These are phyloP conservation scores for Coniochaeta sp. DNA, from an alignment of 2,329 filamentous ascomycete species.

Conservation along the genomic window DNA sequence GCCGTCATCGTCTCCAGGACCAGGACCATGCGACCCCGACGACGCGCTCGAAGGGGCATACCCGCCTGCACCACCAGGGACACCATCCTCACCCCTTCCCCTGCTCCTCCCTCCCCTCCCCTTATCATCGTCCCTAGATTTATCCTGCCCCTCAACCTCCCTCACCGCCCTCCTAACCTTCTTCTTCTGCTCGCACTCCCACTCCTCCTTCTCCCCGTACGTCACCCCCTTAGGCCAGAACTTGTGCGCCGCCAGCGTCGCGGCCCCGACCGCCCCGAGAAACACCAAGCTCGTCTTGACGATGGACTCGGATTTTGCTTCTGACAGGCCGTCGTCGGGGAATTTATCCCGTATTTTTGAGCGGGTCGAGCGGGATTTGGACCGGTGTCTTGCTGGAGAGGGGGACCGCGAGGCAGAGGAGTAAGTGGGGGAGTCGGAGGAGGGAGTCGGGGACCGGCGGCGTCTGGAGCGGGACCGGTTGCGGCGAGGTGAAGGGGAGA, in stretches of 20 bases:
- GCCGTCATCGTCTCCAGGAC: not conserved
- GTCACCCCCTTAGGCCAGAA: slow-evolving; percentile 29
- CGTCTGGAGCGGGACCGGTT: not conserved
- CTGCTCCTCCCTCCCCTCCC: not conserved
- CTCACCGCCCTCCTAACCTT: slow-evolving; percentile 8
- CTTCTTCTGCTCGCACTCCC: slow-evolving; percentile 17
- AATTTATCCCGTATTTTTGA: too few species aligned
- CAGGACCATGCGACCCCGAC: not conserved
- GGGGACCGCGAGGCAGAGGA: slow-evolving; percentile 13
- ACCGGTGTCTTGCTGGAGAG: slow-evolving; percentile 2
- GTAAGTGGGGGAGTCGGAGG: too few species aligned
- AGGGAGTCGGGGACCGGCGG: slow-evolving; percentile 11
- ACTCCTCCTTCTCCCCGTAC: slow-evolving; percentile 30
- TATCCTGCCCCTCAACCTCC: not conserved
- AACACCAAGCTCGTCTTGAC: slow-evolving; percentile 28
- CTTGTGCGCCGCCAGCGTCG: slow-evolving; percentile 26
- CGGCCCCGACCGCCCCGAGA: slow-evolving; percentile 28
- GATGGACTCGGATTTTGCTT: slow-evolving; percentile 12
- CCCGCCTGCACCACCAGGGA: not conserved
- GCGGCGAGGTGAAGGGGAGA: slow-evolving; percentile 10
- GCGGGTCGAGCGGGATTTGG: not conserved
- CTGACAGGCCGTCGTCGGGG: slow-evolving; percentile 1
- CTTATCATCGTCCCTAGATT: too few species aligned
- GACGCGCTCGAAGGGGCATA: not conserved
- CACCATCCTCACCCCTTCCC: not conserved